These are phyloP conservation scores for Phaeotremella fagi DNA, from an alignment of 768 basidiomycete species.

Conservation along the genomic window DNA sequence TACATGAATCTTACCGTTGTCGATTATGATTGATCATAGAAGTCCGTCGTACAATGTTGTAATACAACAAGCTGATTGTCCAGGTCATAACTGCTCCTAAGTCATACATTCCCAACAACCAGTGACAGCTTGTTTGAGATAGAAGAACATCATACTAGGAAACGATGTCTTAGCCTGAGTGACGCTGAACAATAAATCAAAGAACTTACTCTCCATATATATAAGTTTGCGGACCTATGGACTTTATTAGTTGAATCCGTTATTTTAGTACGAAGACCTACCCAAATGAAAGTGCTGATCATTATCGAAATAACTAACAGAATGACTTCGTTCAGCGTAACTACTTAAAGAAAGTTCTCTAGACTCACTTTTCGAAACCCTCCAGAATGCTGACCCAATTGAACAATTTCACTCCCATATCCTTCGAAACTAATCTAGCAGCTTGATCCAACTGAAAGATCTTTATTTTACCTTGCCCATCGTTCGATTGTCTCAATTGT, in stretches of 20 bases:
- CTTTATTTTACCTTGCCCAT: not conserved
- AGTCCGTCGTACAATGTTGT: too few species aligned
- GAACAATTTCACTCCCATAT: not conserved
- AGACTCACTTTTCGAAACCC: not conserved
- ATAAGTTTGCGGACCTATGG: not conserved
- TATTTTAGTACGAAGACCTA: too few species aligned
- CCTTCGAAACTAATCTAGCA: not conserved
- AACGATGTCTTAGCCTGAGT: not conserved
- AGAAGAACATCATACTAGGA: not conserved
- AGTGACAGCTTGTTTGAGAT: not conserved
- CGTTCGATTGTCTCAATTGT: not conserved
- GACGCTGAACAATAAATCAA: not conserved
- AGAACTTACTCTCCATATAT: not conserved
- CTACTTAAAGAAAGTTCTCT: not conserved
- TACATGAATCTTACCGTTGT: too few species aligned
- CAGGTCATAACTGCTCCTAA: too few species aligned
- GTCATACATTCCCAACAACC: not conserved
- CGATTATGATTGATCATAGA: too few species aligned
- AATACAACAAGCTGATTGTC: too few species aligned
- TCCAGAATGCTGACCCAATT: not conserved
- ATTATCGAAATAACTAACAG: not conserved
- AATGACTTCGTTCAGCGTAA: not conserved
- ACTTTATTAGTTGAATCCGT: not conserved
- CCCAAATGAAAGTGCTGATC: not conserved
- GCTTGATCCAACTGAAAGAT: not conserved